Base-by-base conservation (phyloP, 1,284 basidiomycete genomes). In the Xerocomus nothofagi region DNA sequence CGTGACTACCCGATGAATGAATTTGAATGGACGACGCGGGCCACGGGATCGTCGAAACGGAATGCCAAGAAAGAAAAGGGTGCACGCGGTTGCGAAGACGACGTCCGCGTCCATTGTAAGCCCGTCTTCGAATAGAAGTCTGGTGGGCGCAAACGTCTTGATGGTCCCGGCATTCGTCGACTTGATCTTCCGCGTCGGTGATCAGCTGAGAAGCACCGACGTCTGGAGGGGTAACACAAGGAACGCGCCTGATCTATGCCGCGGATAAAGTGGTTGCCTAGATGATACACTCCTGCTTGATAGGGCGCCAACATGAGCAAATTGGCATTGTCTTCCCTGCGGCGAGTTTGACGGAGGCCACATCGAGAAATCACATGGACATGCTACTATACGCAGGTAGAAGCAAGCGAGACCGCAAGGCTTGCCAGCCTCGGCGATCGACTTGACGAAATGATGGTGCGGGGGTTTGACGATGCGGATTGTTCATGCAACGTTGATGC, bases 201-300 rank as follows among this genome's bases (percentile, higher is more conserved):
- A 91, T 82, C 56, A 80, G 66, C 62, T 81, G 75, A 49, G 78
- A 80, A 15, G 77, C 79, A 46, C 84, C 86, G 23, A 31, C 42
- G 20, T 24, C 26, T 15, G 26, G 26, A 9, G 24, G 24, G 24
- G 26, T 6, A 15, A 10, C 18, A 32, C 20, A 11, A 27, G 9
- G 10, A 21, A 12, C 3, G 43, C n/a, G 6, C 4, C 10, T 20
- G n/a, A 7, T 14, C 3, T 12, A 10, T 33, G 14, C 24, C 18
- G 32, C 30, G 24, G 33, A 23, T 29, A 48, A 20, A 27, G 10
- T 14, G n/a, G n/a, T 21, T 17, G n/a, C 6, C 36, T 23, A 2
- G 27, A 29, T 29, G 14, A 29, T 29, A 29, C 14, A 11, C 27
- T 39, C 11, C 24, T 7, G 11, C 38, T 12, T 29, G 17, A 23